Evolutionary conservation across 176 grass and related monocot species (phyloP), one percentile per base, ranked within the genome.

Genomic region (Bothriochloa decipiens): DNA sequence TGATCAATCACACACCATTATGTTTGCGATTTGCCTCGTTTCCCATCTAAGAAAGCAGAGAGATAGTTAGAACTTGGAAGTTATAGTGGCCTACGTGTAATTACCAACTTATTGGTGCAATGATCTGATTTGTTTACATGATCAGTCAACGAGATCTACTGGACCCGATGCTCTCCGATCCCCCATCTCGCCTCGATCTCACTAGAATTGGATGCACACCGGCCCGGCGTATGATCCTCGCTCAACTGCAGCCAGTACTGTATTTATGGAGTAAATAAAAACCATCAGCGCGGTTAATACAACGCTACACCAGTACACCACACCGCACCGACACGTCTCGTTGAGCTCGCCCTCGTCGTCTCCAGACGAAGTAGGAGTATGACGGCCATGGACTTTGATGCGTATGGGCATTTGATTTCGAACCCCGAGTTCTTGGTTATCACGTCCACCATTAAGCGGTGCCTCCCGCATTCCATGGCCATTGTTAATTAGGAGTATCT

Each of bases 361-460:
- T 52, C 49, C 49, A 52, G 16, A 60, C 39, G 29, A 32, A 32
- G 29, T 2, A 32, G 29, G 29, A 32, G 29, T 32, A 32, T 32
- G 29, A 32, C 29, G 29, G 22, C 20, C 52, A 22, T 84, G 81
- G 81, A 88, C 81, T 83, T 88, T 37, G 7, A 6, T 13, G 36
- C 57, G 25, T n/a, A 79, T 63, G 64, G 12, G 40, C 82, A 39
- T 69, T 57, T 81, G 28, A 80, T 81, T 42, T 80, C n/a, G 49
- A 52, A 50, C 83, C 65, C 58, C 72, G 20, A 28, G 78, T 43
- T 72, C 66, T 78, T 12, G 88, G 32, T 82, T 78, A 11, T 57
- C 79, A 11, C 78, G 3, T 11, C 23, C 53, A 17, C 55, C 37
- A 26, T 64, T 64, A 64, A 64, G 23, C 5, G 61, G 11, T 64